These are phyloP conservation scores for Hymenoscyphus fraxineus DNA, from an alignment of 2,329 filamentous ascomycete genomes.

Conservation along the genomic window DNA sequence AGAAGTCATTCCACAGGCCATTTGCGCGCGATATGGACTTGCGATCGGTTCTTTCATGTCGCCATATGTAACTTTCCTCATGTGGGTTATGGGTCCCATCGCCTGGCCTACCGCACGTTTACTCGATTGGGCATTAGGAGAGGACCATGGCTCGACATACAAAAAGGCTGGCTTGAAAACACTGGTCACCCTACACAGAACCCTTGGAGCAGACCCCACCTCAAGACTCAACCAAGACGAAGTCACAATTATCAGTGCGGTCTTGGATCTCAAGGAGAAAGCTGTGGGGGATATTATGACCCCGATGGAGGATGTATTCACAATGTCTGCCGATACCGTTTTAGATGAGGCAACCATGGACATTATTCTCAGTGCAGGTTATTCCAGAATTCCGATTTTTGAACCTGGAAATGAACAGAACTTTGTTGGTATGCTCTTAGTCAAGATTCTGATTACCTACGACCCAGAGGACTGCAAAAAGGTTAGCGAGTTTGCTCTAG, in stretches of 20 bases:
- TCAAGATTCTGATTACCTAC: constrained; percentile 98
- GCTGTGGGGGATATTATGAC: constrained; percentile 96
- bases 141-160: constrained; percentile 94
- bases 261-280: constrained; percentile 94
- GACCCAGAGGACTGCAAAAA: constrained; percentile 88
- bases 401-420: constrained; percentile 77
- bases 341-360: constrained; percentile 95
- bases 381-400: constrained; percentile 93
- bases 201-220: constrained; percentile 73
- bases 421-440: constrained; percentile 95
- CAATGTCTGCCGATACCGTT: constrained; percentile 90
- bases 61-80: constrained; percentile 78
- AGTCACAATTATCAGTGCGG: constrained; percentile 96
- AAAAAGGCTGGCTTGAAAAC: constrained; percentile 98
- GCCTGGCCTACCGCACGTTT: constrained; percentile 96
- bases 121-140: constrained; percentile 85
- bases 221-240: constrained; percentile 95
- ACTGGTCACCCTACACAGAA: constrained; percentile 90
- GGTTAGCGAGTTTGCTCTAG: constrained; percentile 86
- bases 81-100: constrained; percentile 87
- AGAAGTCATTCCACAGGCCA: constrained; percentile 90
- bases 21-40: constrained; percentile 93
- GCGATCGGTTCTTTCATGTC: constrained; percentile 94
- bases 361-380: constrained; percentile 85
- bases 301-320: constrained; percentile 95